A percentile compares a stretch with the other conserved stretches of the same genome.
phyloP scores from a whole-genome alignment of 2,329 filamentous ascomycete species.

The Capronia epimyces region DNA sequence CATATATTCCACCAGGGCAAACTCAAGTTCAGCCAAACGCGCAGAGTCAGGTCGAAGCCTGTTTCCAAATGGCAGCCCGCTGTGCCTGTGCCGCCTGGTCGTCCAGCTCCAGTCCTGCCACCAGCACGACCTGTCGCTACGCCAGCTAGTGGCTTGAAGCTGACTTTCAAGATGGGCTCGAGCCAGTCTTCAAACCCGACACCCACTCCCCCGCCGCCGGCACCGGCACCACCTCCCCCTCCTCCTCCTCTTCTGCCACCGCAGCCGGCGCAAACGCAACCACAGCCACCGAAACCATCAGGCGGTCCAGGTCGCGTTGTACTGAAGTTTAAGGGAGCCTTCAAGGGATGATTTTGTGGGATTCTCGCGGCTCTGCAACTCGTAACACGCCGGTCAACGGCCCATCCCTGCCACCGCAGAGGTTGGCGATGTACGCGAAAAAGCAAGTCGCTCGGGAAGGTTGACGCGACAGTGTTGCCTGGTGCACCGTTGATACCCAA shows the following conservation, averaged over 20 bases:
- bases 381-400: too few species aligned
- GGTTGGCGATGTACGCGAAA: too few species aligned
- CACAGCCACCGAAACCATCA: slow-evolving; percentile 30
- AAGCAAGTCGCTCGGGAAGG: too few species aligned
- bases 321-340: slow-evolving; percentile 43
- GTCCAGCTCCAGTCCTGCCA: slow-evolving; percentile 4
- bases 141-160: slow-evolving; percentile 12
- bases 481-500: slow-evolving; percentile 8
- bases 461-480: not conserved
- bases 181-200: slow-evolving; percentile 32
- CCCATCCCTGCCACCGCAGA: too few species aligned
- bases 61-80: slow-evolving; percentile 29
- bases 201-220: slow-evolving; percentile 34
- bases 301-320: slow-evolving; percentile 35
- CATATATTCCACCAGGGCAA: slow-evolving; percentile 34
- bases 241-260: slow-evolving; percentile 31
- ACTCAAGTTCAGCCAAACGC: slow-evolving; percentile 40
- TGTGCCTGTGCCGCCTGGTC: slow-evolving; percentile 17
- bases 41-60: slow-evolving; percentile 37
- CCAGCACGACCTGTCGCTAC: slow-evolving; percentile 7
- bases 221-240: slow-evolving; percentile 34
- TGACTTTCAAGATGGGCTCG: slow-evolving; percentile 30
- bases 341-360: slow-evolving; percentile 21
- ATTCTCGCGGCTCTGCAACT: too few species aligned
- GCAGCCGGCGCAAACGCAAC: not conserved